Base-by-base conservation (phyloP, 805 yeast species). In the Pichia phayaonensis region DNA sequence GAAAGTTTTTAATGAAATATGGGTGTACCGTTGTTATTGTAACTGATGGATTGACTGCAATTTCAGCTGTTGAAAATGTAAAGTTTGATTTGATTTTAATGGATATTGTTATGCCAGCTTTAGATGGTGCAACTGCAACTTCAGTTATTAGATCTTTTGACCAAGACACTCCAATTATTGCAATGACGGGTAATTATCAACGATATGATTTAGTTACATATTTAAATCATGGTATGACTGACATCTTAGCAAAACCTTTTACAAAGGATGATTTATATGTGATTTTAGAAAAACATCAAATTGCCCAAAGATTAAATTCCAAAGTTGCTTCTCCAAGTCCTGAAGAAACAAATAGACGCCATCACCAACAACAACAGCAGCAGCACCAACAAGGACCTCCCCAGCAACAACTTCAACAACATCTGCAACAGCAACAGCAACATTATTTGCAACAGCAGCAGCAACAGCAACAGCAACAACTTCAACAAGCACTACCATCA, bases 11-110 rank as follows among this genome's bases (percentile, higher is more conserved):
- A 51, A 79, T 80, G 62, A 86, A 88, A 61, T 89, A 86, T 64
- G 97, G 97, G 0, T 90, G 97, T 65, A 82, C 89, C 15, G 96
- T 92, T 5, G 92, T 94, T 44, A 88, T 90, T 20, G 97, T 88
- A 0, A 84, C 89, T 6, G 97, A 92, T 69, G 99, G 99, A 0
- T 69, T 92, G 12, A 83, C 87, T 36, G 97, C 97, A 3, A 89
- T 94, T 42, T 77, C 81, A 34, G 84, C 82, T 0, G 78, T 86
- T 29, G 90, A 84, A 61, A 79, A 80, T 46, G 78, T 79, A 36
- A 78, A 83, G 58, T 86, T 82, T 60, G 95, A 85, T 66, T 69
- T 86, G 52, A 92, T 86, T 1, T 65, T 86, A 42, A 86, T 86
- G 95, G 95, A 86, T 68, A 86, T 86, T 47, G 92, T 86, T 22